Evolutionary conservation across 2,329 filamentous ascomycete species (phyloP).

Genomic region (Penicillium brevicompactum): DNA sequence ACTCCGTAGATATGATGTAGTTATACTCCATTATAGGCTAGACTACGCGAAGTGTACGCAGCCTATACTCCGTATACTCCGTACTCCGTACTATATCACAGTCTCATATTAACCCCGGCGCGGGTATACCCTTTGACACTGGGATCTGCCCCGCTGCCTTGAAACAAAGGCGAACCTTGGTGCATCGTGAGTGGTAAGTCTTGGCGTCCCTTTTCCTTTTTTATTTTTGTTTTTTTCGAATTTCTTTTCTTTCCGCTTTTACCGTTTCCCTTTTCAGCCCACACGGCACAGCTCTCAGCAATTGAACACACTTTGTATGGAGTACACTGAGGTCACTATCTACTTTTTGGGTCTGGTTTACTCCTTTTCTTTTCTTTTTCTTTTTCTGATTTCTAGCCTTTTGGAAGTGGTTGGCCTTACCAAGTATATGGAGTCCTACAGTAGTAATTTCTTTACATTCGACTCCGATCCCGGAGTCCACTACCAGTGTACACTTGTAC

Average conservation of each 20-base stretch:
- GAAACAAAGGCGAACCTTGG: conserved; percentile 39
- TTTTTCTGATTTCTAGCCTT: background rate
- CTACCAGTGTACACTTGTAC: background rate
- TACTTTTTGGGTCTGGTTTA: conserved; percentile 29
- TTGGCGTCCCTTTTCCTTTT: conserved; percentile 28
- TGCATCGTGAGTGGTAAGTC: conserved; percentile 31
- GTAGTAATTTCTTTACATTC: background rate
- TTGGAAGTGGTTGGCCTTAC: background rate
- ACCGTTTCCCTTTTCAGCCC: conserved; percentile 4
- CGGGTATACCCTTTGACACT: conserved; percentile 38
- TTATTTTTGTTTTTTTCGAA: conserved; percentile 1
- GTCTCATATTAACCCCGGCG: conserved; percentile 25
- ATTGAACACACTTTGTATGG: conserved; percentile 17
- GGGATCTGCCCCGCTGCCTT: conserved; percentile 39
- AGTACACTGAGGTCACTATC: conserved; percentile 20
- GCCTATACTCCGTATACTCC: no score
- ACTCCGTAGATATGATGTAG: no score
- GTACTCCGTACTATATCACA: background rate
- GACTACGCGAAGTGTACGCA: no score
- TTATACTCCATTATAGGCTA: no score
- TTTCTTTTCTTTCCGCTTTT: background rate
- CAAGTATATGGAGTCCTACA: no score
- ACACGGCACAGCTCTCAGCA: conserved; percentile 8
- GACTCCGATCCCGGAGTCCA: conserved; percentile 1
- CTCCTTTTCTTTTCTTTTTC: conserved; percentile 11